Evolutionary conservation across 352 stramenopile species (phyloP), one percentile per base, ranked within the genome.

Genomic region (Phytophthora pisi): DNA sequence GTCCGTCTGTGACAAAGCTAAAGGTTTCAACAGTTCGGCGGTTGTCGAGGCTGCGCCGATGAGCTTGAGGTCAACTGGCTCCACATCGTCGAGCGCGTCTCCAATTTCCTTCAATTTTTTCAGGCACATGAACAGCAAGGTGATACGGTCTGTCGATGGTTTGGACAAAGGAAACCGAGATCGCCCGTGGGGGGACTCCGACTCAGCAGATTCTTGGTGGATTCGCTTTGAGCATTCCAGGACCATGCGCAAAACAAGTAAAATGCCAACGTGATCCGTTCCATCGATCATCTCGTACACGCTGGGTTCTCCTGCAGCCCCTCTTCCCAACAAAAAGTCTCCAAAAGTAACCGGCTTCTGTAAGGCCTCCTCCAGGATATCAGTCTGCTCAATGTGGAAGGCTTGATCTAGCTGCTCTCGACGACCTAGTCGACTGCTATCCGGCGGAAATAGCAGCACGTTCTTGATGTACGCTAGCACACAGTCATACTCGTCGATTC

Each of bases 171-270:
- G 82, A 23, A 92, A 86, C 9, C 75, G 55, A 58, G 72, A 76
- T 5, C 13, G 57, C 7, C 54, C 36, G 20, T 58, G 51, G 2
- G 36, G 28, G 26, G 58, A 46, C 24, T 24, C 9, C 0, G n/a
- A 53, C 51, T 70, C 71, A 4, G 47, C 64, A 11, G 59, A 49
- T 38, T 76, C 51, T 45, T 70, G 53, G 1, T 58, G 15, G 5
- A 79, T 52, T 8, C 86, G 79, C 66, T 93, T 94, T 0, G 84
- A 90, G 66, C 84, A 93, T 60, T 94, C 86, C 10, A 94, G 58
- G 18, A 90, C 64, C 81, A 91, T 92, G 3, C 86, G 74, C 18
- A 92, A 66, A 15, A 90, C 72, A 6, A 94, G 61, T 13, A 94
- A 74, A 18, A 92, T 70, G 0, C 81, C 86, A 38, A 94, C 81